Evolutionary conservation across 306 rosid species (phyloP).

Genomic region (Begonia masoniana): DNA sequence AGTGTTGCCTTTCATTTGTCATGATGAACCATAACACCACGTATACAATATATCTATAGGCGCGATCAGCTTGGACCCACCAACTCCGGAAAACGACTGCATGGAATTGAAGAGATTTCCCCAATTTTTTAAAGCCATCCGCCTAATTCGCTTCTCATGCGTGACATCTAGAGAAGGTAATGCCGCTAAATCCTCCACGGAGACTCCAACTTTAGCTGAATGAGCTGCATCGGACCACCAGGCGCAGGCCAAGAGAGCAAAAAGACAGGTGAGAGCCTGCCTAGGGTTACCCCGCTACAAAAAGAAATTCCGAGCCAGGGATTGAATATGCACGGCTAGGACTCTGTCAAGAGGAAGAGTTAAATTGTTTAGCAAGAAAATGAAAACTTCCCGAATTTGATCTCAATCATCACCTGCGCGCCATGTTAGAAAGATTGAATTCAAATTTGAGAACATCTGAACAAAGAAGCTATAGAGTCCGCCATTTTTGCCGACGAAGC

Average conservation of each 20-base stretch:
- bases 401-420: slow-evolving; percentile 63
- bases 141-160: slow-evolving; percentile 56
- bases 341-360: slow-evolving; percentile 89
- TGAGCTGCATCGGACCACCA: slow-evolving; percentile 49
- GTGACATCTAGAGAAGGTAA: slow-evolving; percentile 66
- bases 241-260: slow-evolving; percentile 69
- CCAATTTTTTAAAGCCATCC: slow-evolving; percentile 70
- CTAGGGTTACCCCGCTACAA: slow-evolving; percentile 62
- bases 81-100: slow-evolving; percentile 90
- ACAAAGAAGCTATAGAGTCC: not conserved
- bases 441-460: not conserved
- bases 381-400: slow-evolving; percentile 63
- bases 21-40: slow-evolving; percentile 35
- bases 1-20: too few species aligned
- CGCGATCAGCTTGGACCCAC: slow-evolving; percentile 70
- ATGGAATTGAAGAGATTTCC: slow-evolving; percentile 84
- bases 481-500: slow-evolving; percentile 49
- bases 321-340: slow-evolving; percentile 75
- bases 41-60: slow-evolving; percentile 90
- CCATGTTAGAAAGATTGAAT: slow-evolving; percentile 14
- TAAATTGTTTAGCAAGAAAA: slow-evolving; percentile 65
- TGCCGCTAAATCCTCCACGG: slow-evolving; percentile 77
- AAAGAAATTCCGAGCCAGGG: slow-evolving; percentile 83
- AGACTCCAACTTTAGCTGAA: slow-evolving; percentile 86
- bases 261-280: slow-evolving; percentile 77